phyloP scores from a whole-genome alignment of 179 eudicot species.

The Nepenthes alata region DNA sequence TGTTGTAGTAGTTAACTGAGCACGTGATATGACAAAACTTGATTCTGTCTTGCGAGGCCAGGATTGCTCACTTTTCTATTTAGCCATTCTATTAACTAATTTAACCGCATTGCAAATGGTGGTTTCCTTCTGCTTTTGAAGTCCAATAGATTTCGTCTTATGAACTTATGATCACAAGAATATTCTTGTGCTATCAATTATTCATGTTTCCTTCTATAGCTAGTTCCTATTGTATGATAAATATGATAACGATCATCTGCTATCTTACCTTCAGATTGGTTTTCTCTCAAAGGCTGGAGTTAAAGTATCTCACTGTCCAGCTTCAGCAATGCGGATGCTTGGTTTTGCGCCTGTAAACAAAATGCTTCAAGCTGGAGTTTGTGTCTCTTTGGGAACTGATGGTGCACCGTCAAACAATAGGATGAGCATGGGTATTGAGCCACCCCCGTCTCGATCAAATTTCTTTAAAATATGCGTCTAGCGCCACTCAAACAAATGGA shows the following conservation, averaged over 20 bases:
- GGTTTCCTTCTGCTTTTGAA: no score
- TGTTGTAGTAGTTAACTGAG: no score
- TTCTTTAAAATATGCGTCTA: no score
- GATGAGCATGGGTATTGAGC: constrained; percentile 70
- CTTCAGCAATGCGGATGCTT: constrained; percentile 94
- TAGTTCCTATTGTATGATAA: neutral
- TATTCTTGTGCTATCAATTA: neutral
- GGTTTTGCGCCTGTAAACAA: constrained; percentile 85
- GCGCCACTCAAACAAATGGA: no score
- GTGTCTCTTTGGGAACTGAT: constrained; percentile 93
- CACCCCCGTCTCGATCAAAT: neutral
- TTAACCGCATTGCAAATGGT: no score
- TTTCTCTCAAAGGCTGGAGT: constrained; percentile 61
- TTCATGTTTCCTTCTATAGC: neutral
- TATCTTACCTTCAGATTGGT: constrained; percentile 36
- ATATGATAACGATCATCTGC: neutral
- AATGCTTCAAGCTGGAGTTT: constrained; percentile 68
- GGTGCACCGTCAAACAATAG: constrained; percentile 94
- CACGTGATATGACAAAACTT: no score
- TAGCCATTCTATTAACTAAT: no score
- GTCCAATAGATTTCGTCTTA: no score
- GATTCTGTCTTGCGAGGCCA: no score
- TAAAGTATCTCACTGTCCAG: constrained; percentile 93
- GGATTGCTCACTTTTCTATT: no score
- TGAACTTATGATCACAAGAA: neutral